These are phyloP conservation scores for Trichoderma koningii DNA, from an alignment of 2,329 filamentous ascomycete species.

Conservation along the genomic window DNA sequence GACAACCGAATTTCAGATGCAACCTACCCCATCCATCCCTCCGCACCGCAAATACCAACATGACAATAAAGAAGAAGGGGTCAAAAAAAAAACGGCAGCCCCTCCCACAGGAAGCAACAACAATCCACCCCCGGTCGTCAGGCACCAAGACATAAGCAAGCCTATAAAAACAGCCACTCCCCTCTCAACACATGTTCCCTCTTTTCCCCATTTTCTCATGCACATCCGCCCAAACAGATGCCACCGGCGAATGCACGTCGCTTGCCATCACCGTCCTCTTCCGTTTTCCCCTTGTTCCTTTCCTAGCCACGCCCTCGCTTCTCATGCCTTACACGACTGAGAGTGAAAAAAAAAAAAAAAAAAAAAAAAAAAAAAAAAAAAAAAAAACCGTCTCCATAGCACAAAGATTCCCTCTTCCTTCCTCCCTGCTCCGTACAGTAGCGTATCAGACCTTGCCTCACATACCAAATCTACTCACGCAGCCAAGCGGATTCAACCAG, in stretches of 20 bases:
- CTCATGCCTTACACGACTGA: not conserved
- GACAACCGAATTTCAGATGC: too few relatives aligned
- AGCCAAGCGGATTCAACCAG: not conserved
- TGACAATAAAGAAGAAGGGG: not conserved
- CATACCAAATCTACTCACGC: not conserved
- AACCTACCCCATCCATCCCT: too few relatives aligned
- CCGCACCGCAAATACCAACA: not conserved
- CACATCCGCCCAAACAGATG: conserved; percentile 22
- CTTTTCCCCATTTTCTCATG: conserved; percentile 22
- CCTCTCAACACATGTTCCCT: conserved; percentile 26
- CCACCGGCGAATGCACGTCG: conserved; percentile 6
- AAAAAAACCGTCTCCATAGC: not conserved
- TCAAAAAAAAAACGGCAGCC: not conserved
- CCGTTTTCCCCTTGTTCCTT: not conserved
- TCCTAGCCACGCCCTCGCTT: too few relatives aligned
- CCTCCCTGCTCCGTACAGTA: not conserved
- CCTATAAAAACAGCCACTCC: conserved; percentile 25
- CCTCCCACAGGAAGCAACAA: not conserved
- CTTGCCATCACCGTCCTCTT: not conserved
- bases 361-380: too few relatives aligned
- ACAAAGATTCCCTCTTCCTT: not conserved
- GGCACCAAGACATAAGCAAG: conserved; percentile 26
- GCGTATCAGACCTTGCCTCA: not conserved
- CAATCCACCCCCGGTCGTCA: conserved; percentile 7
- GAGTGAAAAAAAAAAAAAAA: too few relatives aligned